Evolutionary conservation across 2,329 filamentous ascomycete species (phyloP).

Genomic region (Scedosporium apiospermum): DNA sequence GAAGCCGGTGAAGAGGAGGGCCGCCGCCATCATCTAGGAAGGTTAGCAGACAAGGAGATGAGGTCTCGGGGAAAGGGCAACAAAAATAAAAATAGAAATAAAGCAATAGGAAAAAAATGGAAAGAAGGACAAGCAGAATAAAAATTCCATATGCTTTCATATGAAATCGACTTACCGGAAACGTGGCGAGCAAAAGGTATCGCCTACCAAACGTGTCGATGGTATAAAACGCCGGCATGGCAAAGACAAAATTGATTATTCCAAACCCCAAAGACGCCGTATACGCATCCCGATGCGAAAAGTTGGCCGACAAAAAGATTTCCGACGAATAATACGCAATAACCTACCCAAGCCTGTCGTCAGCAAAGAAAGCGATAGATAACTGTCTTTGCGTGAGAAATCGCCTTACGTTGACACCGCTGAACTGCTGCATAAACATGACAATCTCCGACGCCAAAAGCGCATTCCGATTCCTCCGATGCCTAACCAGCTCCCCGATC

Average conservation of each 20-base stretch:
- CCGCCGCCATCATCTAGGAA: conserved; percentile 41
- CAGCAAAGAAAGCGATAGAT: background rate
- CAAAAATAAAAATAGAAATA: too few relatives aligned
- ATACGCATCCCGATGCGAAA: conserved; percentile 41
- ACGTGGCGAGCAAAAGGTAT: conserved; percentile 52
- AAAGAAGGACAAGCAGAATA: too few relatives aligned
- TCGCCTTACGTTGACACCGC: conserved; percentile 11
- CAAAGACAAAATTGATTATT: conserved; percentile 56
- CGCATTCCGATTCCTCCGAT: conserved; percentile 50
- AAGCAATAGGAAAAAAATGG: too few relatives aligned
- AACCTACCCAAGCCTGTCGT: background rate
- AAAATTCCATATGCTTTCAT: too few relatives aligned
- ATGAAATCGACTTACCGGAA: conserved; percentile 29
- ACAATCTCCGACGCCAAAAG: conserved; percentile 52
- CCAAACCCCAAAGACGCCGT: conserved; percentile 54
- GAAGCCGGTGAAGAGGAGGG: conserved; percentile 36
- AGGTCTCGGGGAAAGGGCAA: too few relatives aligned
- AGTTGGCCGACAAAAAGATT: conserved; percentile 48
- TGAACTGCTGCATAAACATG: conserved; percentile 56
- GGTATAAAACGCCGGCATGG: conserved; percentile 52
- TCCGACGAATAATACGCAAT: conserved; percentile 49
- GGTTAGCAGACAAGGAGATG: background rate
- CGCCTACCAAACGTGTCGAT: conserved; percentile 61
- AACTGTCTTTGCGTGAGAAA: background rate
- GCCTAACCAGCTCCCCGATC: conserved; percentile 33